phyloP scores from a whole-genome alignment of 1,284 basidiomycete genomes.

The Anthracocystis walkeri region DNA sequence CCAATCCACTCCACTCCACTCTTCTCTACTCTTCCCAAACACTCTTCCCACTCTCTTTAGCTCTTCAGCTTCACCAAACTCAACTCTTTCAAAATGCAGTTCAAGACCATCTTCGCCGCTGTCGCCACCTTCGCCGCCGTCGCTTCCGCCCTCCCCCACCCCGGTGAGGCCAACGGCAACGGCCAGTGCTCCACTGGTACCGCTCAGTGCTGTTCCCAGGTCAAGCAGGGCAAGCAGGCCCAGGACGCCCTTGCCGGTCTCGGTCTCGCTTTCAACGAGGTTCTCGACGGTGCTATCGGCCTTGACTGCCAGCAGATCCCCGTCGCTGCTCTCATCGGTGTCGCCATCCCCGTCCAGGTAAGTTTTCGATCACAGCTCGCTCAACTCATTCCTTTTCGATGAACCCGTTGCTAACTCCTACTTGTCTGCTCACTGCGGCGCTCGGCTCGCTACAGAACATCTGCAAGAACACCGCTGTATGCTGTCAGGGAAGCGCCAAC shows the following conservation, averaged over 20 bases:
- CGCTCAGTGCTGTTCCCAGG: slow-evolving; percentile 54
- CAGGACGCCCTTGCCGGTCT: slow-evolving; percentile 50
- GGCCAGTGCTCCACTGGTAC: slow-evolving; percentile 49
- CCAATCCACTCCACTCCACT: slow-evolving; percentile 48
- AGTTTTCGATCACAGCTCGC: too few relatives aligned
- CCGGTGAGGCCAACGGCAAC: slow-evolving; percentile 40
- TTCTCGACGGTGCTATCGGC: slow-evolving; percentile 49
- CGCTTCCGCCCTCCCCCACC: slow-evolving; percentile 41
- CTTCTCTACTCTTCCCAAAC: slow-evolving; percentile 26
- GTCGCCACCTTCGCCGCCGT: slow-evolving; percentile 50
- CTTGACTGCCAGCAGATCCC: slow-evolving; percentile 54
- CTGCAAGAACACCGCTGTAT: slow-evolving; percentile 54
- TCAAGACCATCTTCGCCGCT: slow-evolving; percentile 56
- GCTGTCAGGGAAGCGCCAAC: slow-evolving; percentile 48
- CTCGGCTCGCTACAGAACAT: slow-evolving; percentile 18
- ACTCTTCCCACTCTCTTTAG: slow-evolving; percentile 42
- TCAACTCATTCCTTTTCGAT: too few relatives aligned
- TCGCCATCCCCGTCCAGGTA: slow-evolving; percentile 24
- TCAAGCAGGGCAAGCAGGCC: slow-evolving; percentile 48
- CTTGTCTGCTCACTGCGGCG: too few relatives aligned
- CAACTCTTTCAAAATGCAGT: slow-evolving; percentile 56
- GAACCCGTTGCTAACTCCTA: too few relatives aligned
- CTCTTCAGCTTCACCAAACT: slow-evolving; percentile 39
- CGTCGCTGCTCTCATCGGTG: slow-evolving; percentile 32
- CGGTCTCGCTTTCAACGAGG: slow-evolving; percentile 53